phyloP scores from a whole-genome alignment of 176 grass and related monocot genomes.

The Phoenix roebelenii region DNA sequence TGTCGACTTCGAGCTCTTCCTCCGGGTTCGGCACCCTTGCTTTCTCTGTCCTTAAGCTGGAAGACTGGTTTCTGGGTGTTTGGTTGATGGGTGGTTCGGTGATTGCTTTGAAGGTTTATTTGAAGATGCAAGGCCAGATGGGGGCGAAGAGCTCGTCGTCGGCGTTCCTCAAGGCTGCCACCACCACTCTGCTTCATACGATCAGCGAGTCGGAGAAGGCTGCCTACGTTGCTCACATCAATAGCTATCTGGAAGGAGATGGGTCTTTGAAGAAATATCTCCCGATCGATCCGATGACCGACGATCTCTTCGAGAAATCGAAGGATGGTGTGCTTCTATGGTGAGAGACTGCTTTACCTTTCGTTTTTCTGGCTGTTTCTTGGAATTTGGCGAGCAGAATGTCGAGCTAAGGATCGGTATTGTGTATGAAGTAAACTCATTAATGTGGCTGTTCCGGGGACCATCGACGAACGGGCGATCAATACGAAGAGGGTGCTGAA shows the following conservation, averaged over 20 bases:
- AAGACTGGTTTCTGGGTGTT: background rate
- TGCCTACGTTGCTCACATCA: slow-evolving; percentile 88
- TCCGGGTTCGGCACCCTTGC: slow-evolving; percentile 15
- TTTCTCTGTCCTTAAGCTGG: background rate
- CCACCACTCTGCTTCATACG: slow-evolving; percentile 90
- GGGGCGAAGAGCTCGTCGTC: slow-evolving; percentile 25
- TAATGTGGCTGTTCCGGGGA: slow-evolving; percentile 86
- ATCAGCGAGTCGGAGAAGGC: slow-evolving; percentile 95
- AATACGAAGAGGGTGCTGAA: slow-evolving; percentile 85
- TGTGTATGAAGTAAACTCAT: slow-evolving; percentile 66
- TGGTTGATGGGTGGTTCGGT: background rate
- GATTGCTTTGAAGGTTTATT: slow-evolving; percentile 25
- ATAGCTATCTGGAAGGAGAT: slow-evolving; percentile 74
- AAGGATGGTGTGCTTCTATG: slow-evolving; percentile 93
- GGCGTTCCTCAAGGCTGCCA: slow-evolving; percentile 59
- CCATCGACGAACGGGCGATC: slow-evolving; percentile 85
- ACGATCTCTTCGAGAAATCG: slow-evolving; percentile 77
- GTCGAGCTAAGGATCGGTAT: background rate
- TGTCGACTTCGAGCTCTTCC: slow-evolving; percentile 75
- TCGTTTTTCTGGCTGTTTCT: too few species aligned
- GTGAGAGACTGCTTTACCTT: slow-evolving; percentile 8
- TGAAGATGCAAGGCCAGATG: slow-evolving; percentile 63
- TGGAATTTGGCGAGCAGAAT: too few species aligned
- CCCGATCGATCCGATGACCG: slow-evolving; percentile 62
- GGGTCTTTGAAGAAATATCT: slow-evolving; percentile 54